These are phyloP conservation scores for Saccharum officinarum DNA, from an alignment of 176 grass and related monocot genomes.

Conservation along the genomic window DNA sequence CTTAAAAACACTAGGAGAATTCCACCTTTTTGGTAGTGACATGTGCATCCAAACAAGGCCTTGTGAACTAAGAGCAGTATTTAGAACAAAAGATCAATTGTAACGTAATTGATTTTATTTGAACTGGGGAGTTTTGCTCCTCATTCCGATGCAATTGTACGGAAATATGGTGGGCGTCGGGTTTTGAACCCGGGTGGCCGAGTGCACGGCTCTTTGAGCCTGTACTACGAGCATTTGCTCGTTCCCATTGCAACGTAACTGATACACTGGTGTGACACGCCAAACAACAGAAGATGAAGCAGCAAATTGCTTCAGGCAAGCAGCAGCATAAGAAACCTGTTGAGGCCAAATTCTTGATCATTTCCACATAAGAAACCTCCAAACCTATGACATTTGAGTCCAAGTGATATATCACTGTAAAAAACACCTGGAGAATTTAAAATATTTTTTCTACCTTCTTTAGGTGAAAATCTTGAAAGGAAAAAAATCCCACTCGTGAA, in stretches of 20 bases:
- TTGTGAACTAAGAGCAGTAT: no score
- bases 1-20: no score
- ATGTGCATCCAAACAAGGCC: no score
- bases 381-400: neutral
- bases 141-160: no score
- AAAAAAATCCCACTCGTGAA: neutral
- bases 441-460: neutral
- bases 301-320: constrained; percentile 18
- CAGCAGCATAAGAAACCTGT: neutral
- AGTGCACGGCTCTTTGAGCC: no score
- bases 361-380: neutral
- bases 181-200: no score
- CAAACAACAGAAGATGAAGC: constrained; percentile 49
- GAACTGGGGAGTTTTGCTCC: no score
- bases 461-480: neutral
- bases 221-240: no score
- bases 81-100: neutral
- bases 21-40: no score
- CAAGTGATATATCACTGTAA: neutral
- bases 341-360: neutral
- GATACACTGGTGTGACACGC: constrained; percentile 40
- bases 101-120: neutral
- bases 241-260: neutral
- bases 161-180: no score
- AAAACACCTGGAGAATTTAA: neutral